These are phyloP conservation scores for Solanum peruvianum DNA, from an alignment of 257 asterid genomes.

Conservation along the genomic window DNA sequence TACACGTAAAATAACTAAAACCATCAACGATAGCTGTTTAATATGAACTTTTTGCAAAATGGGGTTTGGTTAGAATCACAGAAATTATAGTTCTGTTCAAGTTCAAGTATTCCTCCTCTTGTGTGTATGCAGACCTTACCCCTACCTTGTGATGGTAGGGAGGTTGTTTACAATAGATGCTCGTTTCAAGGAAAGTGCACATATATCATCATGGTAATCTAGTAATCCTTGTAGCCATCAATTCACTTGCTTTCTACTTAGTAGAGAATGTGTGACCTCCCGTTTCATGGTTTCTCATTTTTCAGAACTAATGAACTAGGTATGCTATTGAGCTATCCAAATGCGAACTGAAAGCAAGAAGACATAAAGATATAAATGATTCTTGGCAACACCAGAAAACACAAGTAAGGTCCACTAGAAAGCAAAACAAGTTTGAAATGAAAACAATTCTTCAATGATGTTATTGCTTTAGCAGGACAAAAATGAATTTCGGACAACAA, in stretches of 20 bases:
- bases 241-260: not conserved
- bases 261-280: not conserved
- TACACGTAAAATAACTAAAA: slow-evolving; percentile 36
- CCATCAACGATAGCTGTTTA: slow-evolving; percentile 65
- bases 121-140: not conserved
- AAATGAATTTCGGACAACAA: not conserved
- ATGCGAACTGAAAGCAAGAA: not conserved
- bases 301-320: not conserved
- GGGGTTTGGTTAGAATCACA: slow-evolving; percentile 40
- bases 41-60: slow-evolving; percentile 37
- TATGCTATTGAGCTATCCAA: not conserved
- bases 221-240: not conserved
- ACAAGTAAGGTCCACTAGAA: not conserved
- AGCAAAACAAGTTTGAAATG: not conserved
- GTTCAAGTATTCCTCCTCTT: slow-evolving; percentile 26
- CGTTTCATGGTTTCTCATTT: not conserved
- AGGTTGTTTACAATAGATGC: not conserved
- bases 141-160: not conserved
- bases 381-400: not conserved
- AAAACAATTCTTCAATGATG: not conserved
- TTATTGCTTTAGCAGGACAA: not conserved
- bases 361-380: not conserved
- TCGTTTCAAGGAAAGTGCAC: not conserved
- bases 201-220: not conserved
- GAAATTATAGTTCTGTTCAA: slow-evolving; percentile 49